Evolutionary conservation across 75 land plant species (phyloP).

Genomic region (Ceratopteris richardii): DNA sequence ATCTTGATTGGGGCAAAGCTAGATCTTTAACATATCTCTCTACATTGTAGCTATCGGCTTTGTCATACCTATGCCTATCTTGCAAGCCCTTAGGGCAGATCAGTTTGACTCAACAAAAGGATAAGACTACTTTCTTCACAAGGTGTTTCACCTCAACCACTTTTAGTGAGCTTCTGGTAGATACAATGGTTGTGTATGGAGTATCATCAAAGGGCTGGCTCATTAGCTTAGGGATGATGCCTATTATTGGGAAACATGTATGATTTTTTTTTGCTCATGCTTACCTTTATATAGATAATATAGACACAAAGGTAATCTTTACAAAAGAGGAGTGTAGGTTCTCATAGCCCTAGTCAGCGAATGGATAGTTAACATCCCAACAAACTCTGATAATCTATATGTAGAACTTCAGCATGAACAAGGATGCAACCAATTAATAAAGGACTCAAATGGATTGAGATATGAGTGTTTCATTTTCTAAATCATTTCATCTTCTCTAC

Average conservation of each 20-base stretch:
- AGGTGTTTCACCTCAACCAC: slow-evolving; percentile 7
- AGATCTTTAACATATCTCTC: slow-evolving; percentile 17
- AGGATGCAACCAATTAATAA: slow-evolving; percentile 4
- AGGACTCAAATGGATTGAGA: slow-evolving; percentile 6
- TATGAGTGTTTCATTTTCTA: no score
- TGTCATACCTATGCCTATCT: slow-evolving; percentile 14
- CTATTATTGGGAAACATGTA: slow-evolving; percentile 5
- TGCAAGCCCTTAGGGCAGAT: slow-evolving; percentile 27
- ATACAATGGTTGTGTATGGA: slow-evolving; percentile 17
- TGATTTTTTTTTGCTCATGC: slow-evolving; percentile 7
- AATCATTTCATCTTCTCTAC: neutral
- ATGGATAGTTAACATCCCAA: slow-evolving; percentile 20
- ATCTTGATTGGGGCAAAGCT: neutral
- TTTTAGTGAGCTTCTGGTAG: slow-evolving; percentile 8
- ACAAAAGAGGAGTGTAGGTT: slow-evolving; percentile 24
- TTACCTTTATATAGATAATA: slow-evolving; percentile 13
- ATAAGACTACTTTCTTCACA: slow-evolving; percentile 22
- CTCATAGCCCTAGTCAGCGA: slow-evolving; percentile 40
- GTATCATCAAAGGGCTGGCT: slow-evolving; percentile 16
- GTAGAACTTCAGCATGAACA: slow-evolving; percentile 13
- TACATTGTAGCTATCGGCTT: slow-evolving; percentile 20
- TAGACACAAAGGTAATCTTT: slow-evolving; percentile 25
- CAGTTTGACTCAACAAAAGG: slow-evolving; percentile 25
- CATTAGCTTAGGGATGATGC: slow-evolving; percentile 16
- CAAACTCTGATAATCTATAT: slow-evolving; percentile 23